These are phyloP conservation scores for Trypanosoma melophagium DNA, from an alignment of 208 protist genomes.

Conservation along the genomic window DNA sequence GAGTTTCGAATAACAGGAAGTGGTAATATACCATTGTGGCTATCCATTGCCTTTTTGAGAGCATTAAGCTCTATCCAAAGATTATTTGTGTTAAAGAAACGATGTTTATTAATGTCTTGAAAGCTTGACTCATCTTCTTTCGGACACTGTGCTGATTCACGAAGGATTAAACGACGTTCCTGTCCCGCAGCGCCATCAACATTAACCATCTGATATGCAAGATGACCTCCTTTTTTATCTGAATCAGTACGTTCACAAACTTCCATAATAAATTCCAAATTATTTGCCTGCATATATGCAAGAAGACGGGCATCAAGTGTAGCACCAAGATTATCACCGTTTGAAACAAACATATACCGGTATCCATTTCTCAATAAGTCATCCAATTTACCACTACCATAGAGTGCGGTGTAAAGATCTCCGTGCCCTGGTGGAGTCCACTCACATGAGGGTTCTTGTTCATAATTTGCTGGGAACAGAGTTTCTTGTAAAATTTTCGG, in stretches of 20 bases:
- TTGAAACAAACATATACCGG: slow-evolving; percentile 98
- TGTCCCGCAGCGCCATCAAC: background rate
- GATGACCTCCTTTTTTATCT: slow-evolving; percentile 93
- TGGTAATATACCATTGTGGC: slow-evolving; percentile 52
- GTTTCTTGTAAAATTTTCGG: slow-evolving; percentile 75
- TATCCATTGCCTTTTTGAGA: slow-evolving; percentile 75
- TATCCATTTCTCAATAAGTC: slow-evolving; percentile 84
- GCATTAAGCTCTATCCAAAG: slow-evolving; percentile 95
- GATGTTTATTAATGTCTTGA: slow-evolving; percentile 96
- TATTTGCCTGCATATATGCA: slow-evolving; percentile 72
- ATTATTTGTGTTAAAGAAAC: slow-evolving; percentile 99
- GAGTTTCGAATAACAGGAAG: slow-evolving; percentile 85
- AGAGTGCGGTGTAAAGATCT: slow-evolving; percentile 96
- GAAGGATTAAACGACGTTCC: slow-evolving; percentile 65
- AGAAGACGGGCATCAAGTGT: slow-evolving; percentile 87
- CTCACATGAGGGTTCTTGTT: slow-evolving; percentile 52
- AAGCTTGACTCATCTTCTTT: slow-evolving; percentile 93
- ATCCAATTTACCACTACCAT: slow-evolving; percentile 89
- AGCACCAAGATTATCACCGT: slow-evolving; percentile 99
- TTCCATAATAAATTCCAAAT: slow-evolving; percentile 91
- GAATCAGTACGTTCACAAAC: slow-evolving; percentile 87
- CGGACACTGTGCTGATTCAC: slow-evolving; percentile 88
- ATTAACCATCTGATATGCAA: slow-evolving; percentile 43
- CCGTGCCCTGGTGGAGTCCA: slow-evolving; percentile 99
- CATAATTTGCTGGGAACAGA: slow-evolving; percentile 62